Evolutionary conservation across 495 filamentous ascomycete species (phyloP).

Genomic region (Penicillium nucicola): DNA sequence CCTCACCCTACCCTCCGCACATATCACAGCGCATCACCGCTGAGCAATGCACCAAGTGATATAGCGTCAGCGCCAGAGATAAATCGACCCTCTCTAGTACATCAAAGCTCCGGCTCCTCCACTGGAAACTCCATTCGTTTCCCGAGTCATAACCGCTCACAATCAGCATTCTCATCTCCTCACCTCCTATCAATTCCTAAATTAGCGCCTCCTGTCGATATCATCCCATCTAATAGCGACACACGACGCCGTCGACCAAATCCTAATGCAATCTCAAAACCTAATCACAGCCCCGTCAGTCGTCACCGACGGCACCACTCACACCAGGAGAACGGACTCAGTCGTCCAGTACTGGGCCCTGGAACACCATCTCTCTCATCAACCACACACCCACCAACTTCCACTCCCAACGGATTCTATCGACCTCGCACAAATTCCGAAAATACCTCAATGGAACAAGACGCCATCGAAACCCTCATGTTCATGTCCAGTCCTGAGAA

Average conservation of each 20-base stretch:
- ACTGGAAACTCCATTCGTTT: slow-evolving; percentile 4
- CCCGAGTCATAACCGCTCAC: slow-evolving; percentile 17
- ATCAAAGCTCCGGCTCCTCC: slow-evolving; percentile 2
- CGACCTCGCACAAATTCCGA: slow-evolving; percentile 55
- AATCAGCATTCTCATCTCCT: slow-evolving; percentile 19
- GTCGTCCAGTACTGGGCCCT: slow-evolving; percentile 20
- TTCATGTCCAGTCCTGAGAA: slow-evolving; percentile 87
- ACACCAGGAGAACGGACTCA: slow-evolving; percentile 27
- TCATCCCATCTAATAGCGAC: slow-evolving; percentile 32
- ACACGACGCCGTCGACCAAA: slow-evolving; percentile 36
- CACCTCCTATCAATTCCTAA: slow-evolving; percentile 24
- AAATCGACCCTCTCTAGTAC: slow-evolving; percentile 10
- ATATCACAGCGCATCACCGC: slow-evolving; percentile 42
- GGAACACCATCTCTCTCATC: slow-evolving; percentile 35
- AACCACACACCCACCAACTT: slow-evolving; percentile 20
- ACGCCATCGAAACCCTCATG: slow-evolving; percentile 81
- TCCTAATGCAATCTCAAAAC: slow-evolving; percentile 32
- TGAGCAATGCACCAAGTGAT: slow-evolving; percentile 5
- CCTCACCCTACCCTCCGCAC: slow-evolving; percentile 64
- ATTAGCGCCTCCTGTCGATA: slow-evolving; percentile 61
- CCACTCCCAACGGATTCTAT: slow-evolving; percentile 24
- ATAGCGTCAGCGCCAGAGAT: slow-evolving; percentile 3
- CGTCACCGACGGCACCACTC: slow-evolving; percentile 40
- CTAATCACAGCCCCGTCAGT: slow-evolving; percentile 19
- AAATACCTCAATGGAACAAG: slow-evolving; percentile 73